Conservation (phyloP, 352 stramenopile genomes). For the Lagenidium sp. region DNA sequence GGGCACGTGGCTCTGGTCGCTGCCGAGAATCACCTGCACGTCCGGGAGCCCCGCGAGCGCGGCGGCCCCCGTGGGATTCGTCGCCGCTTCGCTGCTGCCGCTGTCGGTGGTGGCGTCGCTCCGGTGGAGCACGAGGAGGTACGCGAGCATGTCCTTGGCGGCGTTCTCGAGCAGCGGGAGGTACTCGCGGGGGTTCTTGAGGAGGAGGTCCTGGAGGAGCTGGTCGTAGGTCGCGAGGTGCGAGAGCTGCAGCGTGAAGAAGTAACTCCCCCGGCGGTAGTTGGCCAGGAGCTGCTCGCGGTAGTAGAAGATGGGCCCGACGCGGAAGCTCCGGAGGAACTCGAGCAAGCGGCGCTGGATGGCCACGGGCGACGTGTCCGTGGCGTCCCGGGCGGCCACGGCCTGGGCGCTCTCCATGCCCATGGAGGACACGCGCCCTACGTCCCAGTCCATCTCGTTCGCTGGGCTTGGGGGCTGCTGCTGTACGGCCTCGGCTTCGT, state of each 20-base stretch:
- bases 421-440: constrained; percentile 66
- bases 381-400: constrained; percentile 33
- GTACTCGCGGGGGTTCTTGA: constrained; percentile 79
- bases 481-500: no score
- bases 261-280: constrained; percentile 61
- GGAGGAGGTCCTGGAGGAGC: constrained; percentile 77
- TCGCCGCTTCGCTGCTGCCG: constrained; percentile 9
- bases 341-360: constrained; percentile 58
- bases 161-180: constrained; percentile 79
- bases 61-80: background rate
- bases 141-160: constrained; percentile 67
- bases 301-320: constrained; percentile 85
- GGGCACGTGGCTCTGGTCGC: constrained; percentile 55
- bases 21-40: constrained; percentile 78
- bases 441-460: constrained; percentile 86
- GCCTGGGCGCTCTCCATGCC: constrained; percentile 62
- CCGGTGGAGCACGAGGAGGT: constrained; percentile 46
- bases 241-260: constrained; percentile 76
- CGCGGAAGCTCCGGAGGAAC: constrained; percentile 85
- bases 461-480: no score
- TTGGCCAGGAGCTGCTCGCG: constrained; percentile 85
- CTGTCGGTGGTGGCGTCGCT: constrained; percentile 19
- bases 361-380: constrained; percentile 41
- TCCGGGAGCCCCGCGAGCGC: constrained; percentile 43
- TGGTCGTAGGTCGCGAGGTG: constrained; percentile 85